phyloP scores from a whole-genome alignment of 345 rosid genomes.

The Trapa bicornis region DNA sequence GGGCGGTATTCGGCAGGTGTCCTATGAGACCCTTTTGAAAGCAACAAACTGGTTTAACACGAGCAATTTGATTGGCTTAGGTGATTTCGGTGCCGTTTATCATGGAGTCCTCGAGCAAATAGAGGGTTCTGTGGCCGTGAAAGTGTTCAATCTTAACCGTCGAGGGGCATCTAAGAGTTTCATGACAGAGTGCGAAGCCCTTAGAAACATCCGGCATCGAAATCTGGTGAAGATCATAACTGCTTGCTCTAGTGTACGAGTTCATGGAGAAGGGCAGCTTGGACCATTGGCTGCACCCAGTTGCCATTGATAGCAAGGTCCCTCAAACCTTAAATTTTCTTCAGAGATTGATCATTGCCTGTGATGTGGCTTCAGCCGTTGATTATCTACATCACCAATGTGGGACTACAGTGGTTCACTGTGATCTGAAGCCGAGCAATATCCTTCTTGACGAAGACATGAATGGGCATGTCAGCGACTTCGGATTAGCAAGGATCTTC shows the following conservation, averaged over 20 bases:
- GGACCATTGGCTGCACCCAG: slow-evolving; percentile 10
- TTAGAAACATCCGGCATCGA: slow-evolving; percentile 11
- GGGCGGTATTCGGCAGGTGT: slow-evolving; percentile 5
- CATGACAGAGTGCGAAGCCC: slow-evolving; percentile 9
- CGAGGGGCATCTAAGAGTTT: slow-evolving; percentile 12
- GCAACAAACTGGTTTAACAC: slow-evolving; percentile 13
- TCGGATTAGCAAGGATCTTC: slow-evolving; percentile 11
- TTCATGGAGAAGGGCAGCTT: slow-evolving; percentile 15
- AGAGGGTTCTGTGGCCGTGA: slow-evolving; percentile 2
- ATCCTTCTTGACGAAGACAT: slow-evolving; percentile 9
- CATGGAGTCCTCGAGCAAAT: slow-evolving; percentile 2
- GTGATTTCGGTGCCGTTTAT: slow-evolving; percentile 11
- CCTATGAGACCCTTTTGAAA: slow-evolving; percentile 1
- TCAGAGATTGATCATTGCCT: slow-evolving; percentile 8
- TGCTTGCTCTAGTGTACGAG: slow-evolving; percentile 10
- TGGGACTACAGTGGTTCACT: slow-evolving; percentile 8
- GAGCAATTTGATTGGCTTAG: slow-evolving; percentile 8
- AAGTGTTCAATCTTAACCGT: slow-evolving; percentile 7
- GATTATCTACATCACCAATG: slow-evolving; percentile 16
- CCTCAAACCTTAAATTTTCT: background rate
- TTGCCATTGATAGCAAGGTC: background rate
- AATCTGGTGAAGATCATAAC: slow-evolving; percentile 11
- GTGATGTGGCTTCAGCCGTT: slow-evolving; percentile 9
- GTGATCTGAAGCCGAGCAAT: slow-evolving; percentile 20
- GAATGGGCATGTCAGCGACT: slow-evolving; percentile 12